Percentiles rank a stretch among this genome's conserved stretches.
Evolutionary conservation across 1,284 basidiomycete genomes (phyloP).

Genomic region (Schizopora paradoxa): DNA sequence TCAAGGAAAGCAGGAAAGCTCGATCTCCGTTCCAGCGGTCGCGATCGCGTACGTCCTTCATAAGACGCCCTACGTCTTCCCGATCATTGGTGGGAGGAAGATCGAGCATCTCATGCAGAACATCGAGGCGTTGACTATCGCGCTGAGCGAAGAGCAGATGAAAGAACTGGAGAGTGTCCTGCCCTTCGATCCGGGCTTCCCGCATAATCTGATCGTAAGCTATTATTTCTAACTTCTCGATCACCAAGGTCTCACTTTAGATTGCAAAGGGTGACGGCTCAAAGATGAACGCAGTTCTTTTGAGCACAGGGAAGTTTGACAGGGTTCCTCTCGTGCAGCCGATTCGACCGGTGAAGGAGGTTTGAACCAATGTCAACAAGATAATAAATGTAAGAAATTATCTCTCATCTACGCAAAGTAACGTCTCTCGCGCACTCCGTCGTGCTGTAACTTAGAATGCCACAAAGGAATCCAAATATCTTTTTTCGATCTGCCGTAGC

Average conservation of each 20-base stretch:
- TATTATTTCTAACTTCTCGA: conserved; percentile 17
- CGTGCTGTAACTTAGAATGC: no score
- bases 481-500: no score
- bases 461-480: no score
- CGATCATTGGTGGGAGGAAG: conserved; percentile 19
- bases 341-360: conserved; percentile 7
- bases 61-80: conserved; percentile 20
- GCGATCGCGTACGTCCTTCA: conserved; percentile 19
- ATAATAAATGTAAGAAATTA: no score
- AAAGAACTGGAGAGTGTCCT: conserved; percentile 18
- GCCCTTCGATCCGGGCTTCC: conserved; percentile 24
- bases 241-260: not conserved
- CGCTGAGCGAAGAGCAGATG: conserved; percentile 23
- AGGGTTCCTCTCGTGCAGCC: conserved; percentile 5
- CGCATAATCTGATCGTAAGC: conserved; percentile 22
- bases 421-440: no score
- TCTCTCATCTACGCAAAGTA: no score
- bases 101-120: conserved; percentile 19
- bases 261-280: conserved; percentile 15
- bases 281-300: not conserved
- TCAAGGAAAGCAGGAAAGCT: conserved; percentile 24
- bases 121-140: conserved; percentile 23
- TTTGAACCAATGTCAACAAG: no score
- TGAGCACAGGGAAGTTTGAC: conserved; percentile 3
- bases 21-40: conserved; percentile 18